Evolutionary conservation across 2,329 filamentous ascomycete genomes (phyloP).

Genomic region (Talaromyces sp.): DNA sequence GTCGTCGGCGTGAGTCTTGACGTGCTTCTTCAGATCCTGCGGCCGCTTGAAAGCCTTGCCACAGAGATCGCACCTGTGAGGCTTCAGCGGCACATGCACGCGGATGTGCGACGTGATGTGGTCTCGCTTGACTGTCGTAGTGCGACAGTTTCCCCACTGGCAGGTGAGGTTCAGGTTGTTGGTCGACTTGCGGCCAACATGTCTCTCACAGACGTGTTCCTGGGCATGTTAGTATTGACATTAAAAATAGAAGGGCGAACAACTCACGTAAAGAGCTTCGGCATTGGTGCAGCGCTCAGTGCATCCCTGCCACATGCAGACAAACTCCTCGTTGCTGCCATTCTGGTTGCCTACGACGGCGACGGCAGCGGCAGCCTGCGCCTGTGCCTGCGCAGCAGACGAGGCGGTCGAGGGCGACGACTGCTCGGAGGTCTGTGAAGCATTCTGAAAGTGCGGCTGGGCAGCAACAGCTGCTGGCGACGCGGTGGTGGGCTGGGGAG

Average conservation of each 20-base stretch:
- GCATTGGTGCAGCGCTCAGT: constrained; percentile 55
- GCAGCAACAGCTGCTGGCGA: constrained; percentile 1
- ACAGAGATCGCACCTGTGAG: constrained; percentile 98
- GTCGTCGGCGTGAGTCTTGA: constrained; percentile 97
- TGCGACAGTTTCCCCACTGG: constrained; percentile 93
- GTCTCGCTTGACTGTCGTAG: constrained; percentile 95
- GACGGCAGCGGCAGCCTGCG: constrained; percentile 32
- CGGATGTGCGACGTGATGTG: constrained; percentile 99
- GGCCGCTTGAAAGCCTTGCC: constrained; percentile 98
- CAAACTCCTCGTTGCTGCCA: constrained; percentile 31
- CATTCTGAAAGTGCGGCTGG: constrained; percentile 1
- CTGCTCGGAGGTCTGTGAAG: constrained; percentile 7
- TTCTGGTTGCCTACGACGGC: constrained; percentile 31
- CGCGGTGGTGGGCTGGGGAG: constrained; percentile 7
- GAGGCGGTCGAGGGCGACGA: constrained; percentile 11
- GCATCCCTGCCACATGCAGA: constrained; percentile 60
- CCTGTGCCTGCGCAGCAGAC: constrained; percentile 12
- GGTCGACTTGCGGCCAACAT: constrained; percentile 97
- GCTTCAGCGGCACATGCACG: constrained; percentile 97
- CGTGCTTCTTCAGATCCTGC: constrained; percentile 98
- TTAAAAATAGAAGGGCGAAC: background rate
- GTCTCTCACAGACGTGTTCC: constrained; percentile 97
- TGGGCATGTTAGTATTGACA: constrained; percentile 31
- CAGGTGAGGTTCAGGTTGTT: constrained; percentile 98
- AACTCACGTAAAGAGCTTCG: constrained; percentile 58